These are phyloP conservation scores for Theileria orientalis DNA, from an alignment of 169 alveolate species.

Conservation along the genomic window DNA sequence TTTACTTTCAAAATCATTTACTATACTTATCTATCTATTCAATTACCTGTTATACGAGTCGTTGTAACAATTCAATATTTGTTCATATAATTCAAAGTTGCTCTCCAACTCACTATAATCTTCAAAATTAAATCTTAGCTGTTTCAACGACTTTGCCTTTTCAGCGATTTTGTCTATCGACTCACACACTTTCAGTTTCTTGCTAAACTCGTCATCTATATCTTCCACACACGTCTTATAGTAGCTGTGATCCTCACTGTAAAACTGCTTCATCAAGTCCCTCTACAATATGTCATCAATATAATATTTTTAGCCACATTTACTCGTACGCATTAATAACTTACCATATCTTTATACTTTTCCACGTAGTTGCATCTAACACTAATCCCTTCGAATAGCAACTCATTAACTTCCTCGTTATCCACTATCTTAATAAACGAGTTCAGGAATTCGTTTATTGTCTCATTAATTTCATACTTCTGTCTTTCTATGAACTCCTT, in stretches of 20 bases:
- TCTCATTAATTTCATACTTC: conserved; percentile 20
- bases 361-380: background rate
- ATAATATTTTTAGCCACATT: no score
- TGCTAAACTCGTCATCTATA: background rate
- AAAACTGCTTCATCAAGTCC: background rate
- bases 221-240: background rate
- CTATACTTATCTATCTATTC: background rate
- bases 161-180: background rate
- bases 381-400: no score
- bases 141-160: background rate
- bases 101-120: background rate
- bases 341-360: background rate
- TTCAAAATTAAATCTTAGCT: background rate
- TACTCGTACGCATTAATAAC: background rate
- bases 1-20: background rate
- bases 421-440: background rate
- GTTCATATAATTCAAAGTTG: background rate
- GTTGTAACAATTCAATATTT: background rate
- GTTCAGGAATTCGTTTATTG: background rate
- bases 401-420: conserved; percentile 18
- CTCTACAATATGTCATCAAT: background rate
- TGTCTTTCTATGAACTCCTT: conserved; percentile 17
- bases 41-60: background rate
- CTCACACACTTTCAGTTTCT: background rate
- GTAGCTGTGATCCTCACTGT: background rate